phyloP scores from a whole-genome alignment of 768 basidiomycete species.

The Leucocoprinus birnbaumii region DNA sequence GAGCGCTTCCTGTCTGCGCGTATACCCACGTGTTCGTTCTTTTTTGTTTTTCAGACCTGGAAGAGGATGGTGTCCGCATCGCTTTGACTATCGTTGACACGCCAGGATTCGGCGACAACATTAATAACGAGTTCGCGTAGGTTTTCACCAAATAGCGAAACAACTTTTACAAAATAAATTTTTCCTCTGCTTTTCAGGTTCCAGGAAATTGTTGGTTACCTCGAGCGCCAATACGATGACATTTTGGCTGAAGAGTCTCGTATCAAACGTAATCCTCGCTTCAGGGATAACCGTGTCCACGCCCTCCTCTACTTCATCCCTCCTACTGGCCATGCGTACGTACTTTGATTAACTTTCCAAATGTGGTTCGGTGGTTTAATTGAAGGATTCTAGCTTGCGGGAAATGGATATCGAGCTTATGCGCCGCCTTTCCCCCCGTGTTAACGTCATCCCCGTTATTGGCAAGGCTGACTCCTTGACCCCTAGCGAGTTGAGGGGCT shows the following conservation, averaged over 20 bases:
- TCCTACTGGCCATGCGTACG: slow-evolving; percentile 95
- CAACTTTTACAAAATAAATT: no score
- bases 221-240: slow-evolving; percentile 99
- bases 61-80: slow-evolving; percentile 98
- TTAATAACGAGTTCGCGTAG: slow-evolving; percentile 98
- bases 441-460: slow-evolving; percentile 97
- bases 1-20: slow-evolving; percentile 1
- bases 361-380: background rate
- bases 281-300: slow-evolving; percentile 97
- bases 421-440: slow-evolving; percentile 95
- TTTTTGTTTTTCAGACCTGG: slow-evolving; percentile 64
- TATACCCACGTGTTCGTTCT: slow-evolving; percentile 5
- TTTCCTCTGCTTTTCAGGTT: slow-evolving; percentile 59
- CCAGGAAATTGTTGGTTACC: slow-evolving; percentile 93
- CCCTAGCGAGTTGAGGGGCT: slow-evolving; percentile 86
- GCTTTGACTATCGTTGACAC: slow-evolving; percentile 98
- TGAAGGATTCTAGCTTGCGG: slow-evolving; percentile 53
- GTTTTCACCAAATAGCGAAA: slow-evolving; percentile 27
- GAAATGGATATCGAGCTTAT: slow-evolving; percentile 99
- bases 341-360: slow-evolving; percentile 15
- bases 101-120: slow-evolving; percentile 97
- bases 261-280: slow-evolving; percentile 99
- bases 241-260: slow-evolving; percentile 97
- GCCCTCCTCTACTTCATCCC: slow-evolving; percentile 98
- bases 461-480: slow-evolving; percentile 97